phyloP scores from a whole-genome alignment of 257 asterid genomes.

The Solanum clarkiae region DNA sequence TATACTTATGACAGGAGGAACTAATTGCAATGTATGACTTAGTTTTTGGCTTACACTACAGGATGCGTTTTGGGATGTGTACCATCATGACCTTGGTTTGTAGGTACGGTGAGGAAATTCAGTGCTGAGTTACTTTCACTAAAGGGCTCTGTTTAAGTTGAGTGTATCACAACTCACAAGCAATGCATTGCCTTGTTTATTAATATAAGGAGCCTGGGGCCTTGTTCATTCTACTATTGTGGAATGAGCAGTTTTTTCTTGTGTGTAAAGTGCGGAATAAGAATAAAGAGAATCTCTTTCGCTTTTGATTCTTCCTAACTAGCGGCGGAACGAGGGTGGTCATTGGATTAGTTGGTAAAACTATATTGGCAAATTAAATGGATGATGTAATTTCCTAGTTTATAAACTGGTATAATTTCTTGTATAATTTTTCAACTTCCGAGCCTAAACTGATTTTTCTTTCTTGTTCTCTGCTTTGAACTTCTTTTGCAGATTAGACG shows the following conservation, averaged over 20 bases:
- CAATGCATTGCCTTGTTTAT: background rate
- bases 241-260: background rate
- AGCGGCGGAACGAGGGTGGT: background rate
- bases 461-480: background rate
- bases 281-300: background rate
- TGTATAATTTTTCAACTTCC: no score
- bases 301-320: background rate
- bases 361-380: background rate
- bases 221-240: no score
- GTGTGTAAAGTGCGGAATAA: background rate
- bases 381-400: background rate
- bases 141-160: background rate
- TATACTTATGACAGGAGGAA: no score
- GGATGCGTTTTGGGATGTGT: no score
- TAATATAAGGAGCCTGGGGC: background rate
- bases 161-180: background rate
- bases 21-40: no score
- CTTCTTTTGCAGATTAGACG: slow-evolving; percentile 47
- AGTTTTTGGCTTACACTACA: no score
- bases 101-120: background rate
- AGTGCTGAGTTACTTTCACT: background rate
- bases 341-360: background rate
- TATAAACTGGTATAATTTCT: no score
- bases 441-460: background rate
- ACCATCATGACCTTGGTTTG: no score